phyloP scores from a whole-genome alignment of 2,329 filamentous ascomycete species.

The Exophiala spinifera region DNA sequence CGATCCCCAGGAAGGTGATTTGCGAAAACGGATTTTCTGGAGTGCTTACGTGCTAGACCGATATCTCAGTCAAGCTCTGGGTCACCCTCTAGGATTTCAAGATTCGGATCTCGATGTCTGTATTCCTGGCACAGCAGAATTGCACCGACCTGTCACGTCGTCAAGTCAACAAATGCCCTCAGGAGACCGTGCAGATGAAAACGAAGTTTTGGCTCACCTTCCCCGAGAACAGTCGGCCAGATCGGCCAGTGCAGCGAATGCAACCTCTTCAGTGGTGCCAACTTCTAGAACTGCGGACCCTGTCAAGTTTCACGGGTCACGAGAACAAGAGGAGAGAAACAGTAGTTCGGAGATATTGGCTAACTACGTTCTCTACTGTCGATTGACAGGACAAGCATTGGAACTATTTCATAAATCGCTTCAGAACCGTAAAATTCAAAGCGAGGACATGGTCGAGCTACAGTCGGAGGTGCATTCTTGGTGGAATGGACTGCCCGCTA shows the following conservation, averaged over 20 bases:
- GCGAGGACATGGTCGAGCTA: slow-evolving; percentile 35
- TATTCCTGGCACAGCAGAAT: slow-evolving; percentile 11
- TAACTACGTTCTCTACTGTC: slow-evolving; percentile 39
- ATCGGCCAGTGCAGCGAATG: not conserved
- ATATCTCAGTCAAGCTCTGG: slow-evolving; percentile 56
- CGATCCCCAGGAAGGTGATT: slow-evolving; percentile 44
- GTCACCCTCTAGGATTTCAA: slow-evolving; percentile 53
- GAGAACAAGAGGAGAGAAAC: not conserved
- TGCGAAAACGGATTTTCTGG: slow-evolving; percentile 56
- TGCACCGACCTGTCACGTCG: slow-evolving; percentile 7
- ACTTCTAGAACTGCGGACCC: not conserved
- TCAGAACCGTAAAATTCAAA: slow-evolving; percentile 34
- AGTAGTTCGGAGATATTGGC: slow-evolving; percentile 27
- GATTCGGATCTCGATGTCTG: slow-evolving; percentile 60
- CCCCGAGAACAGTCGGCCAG: not conserved
- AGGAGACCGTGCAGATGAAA: not conserved
- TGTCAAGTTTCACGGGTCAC: not conserved
- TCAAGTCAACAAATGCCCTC: not conserved
- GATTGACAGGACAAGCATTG: slow-evolving; percentile 36
- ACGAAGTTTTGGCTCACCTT: slow-evolving; percentile 11
- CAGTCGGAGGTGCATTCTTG: slow-evolving; percentile 40
- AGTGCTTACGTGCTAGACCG: slow-evolving; percentile 56
- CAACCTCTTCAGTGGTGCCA: not conserved
- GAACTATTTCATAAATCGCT: slow-evolving; percentile 40
- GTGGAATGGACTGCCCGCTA: slow-evolving; percentile 37